These are phyloP conservation scores for Aspergillus versicolor DNA, from an alignment of 2,329 filamentous ascomycete genomes.

Conservation along the genomic window DNA sequence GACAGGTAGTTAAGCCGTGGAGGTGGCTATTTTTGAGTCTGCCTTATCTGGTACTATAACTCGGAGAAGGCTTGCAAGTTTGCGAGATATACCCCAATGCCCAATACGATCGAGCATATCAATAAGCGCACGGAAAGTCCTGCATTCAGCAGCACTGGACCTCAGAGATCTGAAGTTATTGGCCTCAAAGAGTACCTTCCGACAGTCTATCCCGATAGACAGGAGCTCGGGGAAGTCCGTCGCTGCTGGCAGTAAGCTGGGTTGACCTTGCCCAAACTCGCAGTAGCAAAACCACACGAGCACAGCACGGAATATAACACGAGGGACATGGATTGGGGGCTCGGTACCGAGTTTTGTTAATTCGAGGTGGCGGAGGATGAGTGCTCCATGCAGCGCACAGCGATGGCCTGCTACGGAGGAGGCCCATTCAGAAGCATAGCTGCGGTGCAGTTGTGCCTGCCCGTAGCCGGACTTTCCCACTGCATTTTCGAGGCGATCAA, in stretches of 20 bases:
- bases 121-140: neutral
- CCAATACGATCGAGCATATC: constrained; percentile 1
- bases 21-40: too few species aligned
- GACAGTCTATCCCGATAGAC: neutral
- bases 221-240: neutral
- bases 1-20: too few species aligned
- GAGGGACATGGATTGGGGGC: constrained; percentile 26
- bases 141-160: neutral
- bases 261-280: neutral
- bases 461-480: constrained; percentile 25
- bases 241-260: neutral
- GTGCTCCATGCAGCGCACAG: constrained; percentile 22
- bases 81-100: constrained; percentile 1
- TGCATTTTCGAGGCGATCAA: constrained; percentile 27
- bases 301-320: constrained; percentile 21
- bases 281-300: constrained; percentile 25
- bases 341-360: constrained; percentile 21
- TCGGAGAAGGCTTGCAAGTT: neutral
- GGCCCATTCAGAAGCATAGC: constrained; percentile 22
- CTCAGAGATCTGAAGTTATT: neutral
- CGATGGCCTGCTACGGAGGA: constrained; percentile 21
- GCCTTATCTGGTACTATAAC: too few species aligned
- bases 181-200: neutral
- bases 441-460: constrained; percentile 14
- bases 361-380: constrained; percentile 24